Evolutionary conservation across 2,329 filamentous ascomycete genomes (phyloP).

Genomic region (Rhexocercosporidium sp.): DNA sequence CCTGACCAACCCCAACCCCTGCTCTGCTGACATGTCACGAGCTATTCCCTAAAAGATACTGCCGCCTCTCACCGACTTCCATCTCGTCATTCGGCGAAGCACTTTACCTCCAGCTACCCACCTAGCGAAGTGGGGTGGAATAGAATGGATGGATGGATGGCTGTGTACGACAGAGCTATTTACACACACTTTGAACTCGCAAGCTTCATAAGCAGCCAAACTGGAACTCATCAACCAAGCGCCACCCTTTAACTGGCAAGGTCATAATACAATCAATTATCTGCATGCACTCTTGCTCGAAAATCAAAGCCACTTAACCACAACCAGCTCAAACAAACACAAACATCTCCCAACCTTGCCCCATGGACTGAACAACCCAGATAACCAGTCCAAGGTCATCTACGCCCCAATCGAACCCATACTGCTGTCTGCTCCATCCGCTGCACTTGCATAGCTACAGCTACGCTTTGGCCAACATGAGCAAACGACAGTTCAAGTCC

Average conservation of each 20-base stretch:
- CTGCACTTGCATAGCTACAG: no score
- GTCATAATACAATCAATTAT: no score
- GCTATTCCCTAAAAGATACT: not conserved
- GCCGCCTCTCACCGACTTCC: not conserved
- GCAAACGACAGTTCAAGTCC: conserved; percentile 40
- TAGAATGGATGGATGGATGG: not conserved
- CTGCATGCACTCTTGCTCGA: not conserved
- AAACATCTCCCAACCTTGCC: not conserved
- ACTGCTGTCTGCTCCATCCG: not conserved
- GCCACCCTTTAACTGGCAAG: no score
- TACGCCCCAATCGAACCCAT: not conserved
- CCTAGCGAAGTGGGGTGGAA: not conserved
- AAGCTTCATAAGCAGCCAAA: no score
- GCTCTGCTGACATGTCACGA: not conserved
- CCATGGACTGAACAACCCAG: not conserved
- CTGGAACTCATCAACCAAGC: no score
- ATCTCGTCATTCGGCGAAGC: conserved; percentile 1
- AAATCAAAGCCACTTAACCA: no score
- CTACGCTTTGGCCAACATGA: conserved; percentile 31
- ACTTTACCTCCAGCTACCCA: no score
- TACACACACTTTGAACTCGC: no score
- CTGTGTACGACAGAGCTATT: not conserved
- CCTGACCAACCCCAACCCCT: not conserved
- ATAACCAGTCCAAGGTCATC: not conserved
- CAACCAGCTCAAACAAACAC: no score